phyloP scores from a whole-genome alignment of 1,284 basidiomycete species.

The Pulchroboletus neoregius region DNA sequence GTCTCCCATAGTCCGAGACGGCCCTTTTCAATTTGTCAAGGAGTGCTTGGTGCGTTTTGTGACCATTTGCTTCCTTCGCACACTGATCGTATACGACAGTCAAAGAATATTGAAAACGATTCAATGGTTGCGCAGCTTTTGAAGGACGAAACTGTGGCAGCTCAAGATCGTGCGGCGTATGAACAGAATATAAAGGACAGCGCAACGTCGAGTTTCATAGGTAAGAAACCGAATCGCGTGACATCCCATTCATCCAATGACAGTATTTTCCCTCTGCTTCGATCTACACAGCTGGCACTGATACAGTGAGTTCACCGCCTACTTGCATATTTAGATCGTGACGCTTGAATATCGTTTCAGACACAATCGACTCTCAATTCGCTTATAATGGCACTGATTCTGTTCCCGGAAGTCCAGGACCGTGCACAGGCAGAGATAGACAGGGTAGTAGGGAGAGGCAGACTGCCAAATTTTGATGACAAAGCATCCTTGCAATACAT shows the following conservation, averaged over 20 bases:
- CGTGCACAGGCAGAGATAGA: conserved; percentile 27
- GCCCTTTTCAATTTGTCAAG: conserved; percentile 35
- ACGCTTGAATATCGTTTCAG: conserved; percentile 14
- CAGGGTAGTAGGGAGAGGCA: conserved; percentile 20
- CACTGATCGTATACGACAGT: conserved; percentile 4
- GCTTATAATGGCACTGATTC: conserved; percentile 22
- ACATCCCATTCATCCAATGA: neutral
- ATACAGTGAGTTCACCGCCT: conserved; percentile 19
- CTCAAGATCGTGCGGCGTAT: conserved; percentile 2
- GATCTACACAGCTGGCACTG: conserved; percentile 19
- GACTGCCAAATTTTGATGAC: conserved; percentile 24
- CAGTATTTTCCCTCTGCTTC: neutral
- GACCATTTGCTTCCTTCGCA: neutral
- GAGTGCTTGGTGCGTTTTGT: conserved; percentile 28
- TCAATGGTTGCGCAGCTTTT: conserved; percentile 22
- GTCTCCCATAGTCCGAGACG: conserved; percentile 26
- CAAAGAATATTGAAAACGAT: conserved; percentile 16
- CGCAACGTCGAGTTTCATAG: conserved; percentile 20
- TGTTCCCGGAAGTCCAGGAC: conserved; percentile 25
- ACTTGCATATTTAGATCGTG: neutral
- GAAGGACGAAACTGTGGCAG: neutral
- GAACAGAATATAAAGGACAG: conserved; percentile 22
- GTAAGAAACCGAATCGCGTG: conserved; percentile 5
- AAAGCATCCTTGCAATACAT: conserved; percentile 24
- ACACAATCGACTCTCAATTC: conserved; percentile 22